phyloP scores from a whole-genome alignment of 176 grass and related monocot genomes.

The Oryza punctata region DNA sequence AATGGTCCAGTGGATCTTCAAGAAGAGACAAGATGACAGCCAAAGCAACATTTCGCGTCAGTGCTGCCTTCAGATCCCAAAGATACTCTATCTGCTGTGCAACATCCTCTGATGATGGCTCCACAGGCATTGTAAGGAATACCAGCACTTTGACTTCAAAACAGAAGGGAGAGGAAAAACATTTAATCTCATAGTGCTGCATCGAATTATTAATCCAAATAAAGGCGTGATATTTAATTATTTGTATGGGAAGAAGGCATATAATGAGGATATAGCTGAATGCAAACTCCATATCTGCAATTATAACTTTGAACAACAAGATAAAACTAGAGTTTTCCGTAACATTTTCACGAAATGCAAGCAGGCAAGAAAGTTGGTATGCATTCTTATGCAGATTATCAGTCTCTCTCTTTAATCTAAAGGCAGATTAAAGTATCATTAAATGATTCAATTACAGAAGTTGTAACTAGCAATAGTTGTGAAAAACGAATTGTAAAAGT shows the following conservation, averaged over 20 bases:
- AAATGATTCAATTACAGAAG: background rate
- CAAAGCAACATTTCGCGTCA: slow-evolving; percentile 61
- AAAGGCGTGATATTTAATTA: background rate
- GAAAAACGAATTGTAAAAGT: background rate
- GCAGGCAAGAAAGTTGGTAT: background rate
- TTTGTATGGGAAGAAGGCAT: background rate
- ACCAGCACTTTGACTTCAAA: slow-evolving; percentile 92
- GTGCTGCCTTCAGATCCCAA: slow-evolving; percentile 85
- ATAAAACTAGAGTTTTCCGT: background rate
- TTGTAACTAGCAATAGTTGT: background rate
- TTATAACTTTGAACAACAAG: background rate
- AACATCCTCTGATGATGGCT: slow-evolving; percentile 66
- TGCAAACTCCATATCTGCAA: background rate
- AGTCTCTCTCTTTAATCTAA: background rate
- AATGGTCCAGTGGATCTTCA: slow-evolving; percentile 81
- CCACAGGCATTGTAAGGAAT: slow-evolving; percentile 92
- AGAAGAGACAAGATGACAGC: slow-evolving; percentile 88
- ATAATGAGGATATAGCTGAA: slow-evolving; percentile 2
- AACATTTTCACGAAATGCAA: background rate
- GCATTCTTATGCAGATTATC: slow-evolving; percentile 21
- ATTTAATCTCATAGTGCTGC: background rate
- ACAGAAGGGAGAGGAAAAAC: background rate
- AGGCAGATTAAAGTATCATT: background rate
- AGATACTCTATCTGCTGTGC: slow-evolving; percentile 88
- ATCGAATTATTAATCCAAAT: slow-evolving; percentile 8